Percentiles rank a stretch among this genome's conserved stretches.
phyloP scores from a whole-genome alignment of 805 yeast genomes.

The Sugiyamaella valdiviana region DNA sequence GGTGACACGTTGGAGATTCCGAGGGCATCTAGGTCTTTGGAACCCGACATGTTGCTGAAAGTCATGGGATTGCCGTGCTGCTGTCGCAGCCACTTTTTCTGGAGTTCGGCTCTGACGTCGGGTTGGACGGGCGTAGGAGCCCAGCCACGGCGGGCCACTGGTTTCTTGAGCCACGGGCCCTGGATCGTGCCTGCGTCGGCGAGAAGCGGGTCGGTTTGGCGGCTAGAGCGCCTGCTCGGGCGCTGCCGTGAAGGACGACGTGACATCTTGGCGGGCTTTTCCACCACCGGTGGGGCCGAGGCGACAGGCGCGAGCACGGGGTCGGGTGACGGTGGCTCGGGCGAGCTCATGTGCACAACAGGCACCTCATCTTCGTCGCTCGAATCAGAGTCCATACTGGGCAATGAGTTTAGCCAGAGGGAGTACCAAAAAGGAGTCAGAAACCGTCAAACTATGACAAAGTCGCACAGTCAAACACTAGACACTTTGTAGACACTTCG shows the following conservation, averaged over 20 bases:
- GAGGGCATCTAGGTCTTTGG: slow-evolving; percentile 1
- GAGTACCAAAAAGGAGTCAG: neutral
- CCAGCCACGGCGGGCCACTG: neutral
- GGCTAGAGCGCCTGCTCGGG: neutral
- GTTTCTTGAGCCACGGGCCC: neutral
- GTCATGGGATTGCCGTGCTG: neutral
- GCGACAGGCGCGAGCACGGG: too few species aligned
- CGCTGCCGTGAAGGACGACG: neutral
- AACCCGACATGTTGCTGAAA: neutral
- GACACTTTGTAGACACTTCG: too few species aligned
- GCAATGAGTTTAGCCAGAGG: neutral
- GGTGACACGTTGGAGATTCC: slow-evolving; percentile 5
- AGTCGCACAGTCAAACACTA: neutral
- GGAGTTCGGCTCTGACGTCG: neutral
- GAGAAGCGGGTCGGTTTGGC: neutral
- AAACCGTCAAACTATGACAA: neutral
- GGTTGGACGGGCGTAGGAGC: neutral
- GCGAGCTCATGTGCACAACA: slow-evolving; percentile 6
- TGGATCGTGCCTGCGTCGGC: neutral
- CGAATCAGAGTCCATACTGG: neutral
- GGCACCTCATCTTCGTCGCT: slow-evolving; percentile 10
- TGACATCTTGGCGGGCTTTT: neutral
- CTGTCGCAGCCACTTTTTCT: slow-evolving; percentile 5
- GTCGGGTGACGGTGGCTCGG: neutral
- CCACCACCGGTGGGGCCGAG: too few species aligned